Base-by-base conservation (phyloP, 192 early-diverging fungal genomes). In the Entomortierella parvispora region DNA sequence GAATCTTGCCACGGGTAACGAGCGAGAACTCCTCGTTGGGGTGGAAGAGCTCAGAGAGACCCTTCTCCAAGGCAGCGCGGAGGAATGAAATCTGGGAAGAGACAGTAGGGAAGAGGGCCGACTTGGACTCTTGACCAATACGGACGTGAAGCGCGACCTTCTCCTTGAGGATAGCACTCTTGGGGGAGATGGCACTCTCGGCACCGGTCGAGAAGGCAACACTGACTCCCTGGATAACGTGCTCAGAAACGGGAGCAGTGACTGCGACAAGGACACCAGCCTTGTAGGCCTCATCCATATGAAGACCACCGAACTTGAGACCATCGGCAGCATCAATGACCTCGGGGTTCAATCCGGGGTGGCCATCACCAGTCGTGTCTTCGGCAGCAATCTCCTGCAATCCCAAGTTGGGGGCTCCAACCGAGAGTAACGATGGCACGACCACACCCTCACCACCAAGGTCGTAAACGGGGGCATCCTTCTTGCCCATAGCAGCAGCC, bases 151-250 rank as follows among this genome's bases (percentile, higher is more conserved):
- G 79, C 26, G 87, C 89, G 26, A 84, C 84, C 40, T 69, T 79
- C 2, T 84, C 51, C 45, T 85, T 68, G 59, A 91, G 56, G 44
- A 91, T 58, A 2, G 82, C 68, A 8, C 57, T 28, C 31, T 61
- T 61, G 49, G 58, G 22, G n/a, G 58, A 40, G 26, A 64, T 28
- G 62, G 57, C 56, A 77, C 82, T 64, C 29, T 84, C 61, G 20
- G 86, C 86, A 51, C 87, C 90, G 26, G 87, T 89, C 31, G 86
- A 79, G 81, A 94, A 94, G 12, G 88, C 89, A 69, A 83, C 86
- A 62, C 85, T 87, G 42, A 90, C 55, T 23, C 91, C 93, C 26
- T 71, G 66, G n/a, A 92, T 62, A 18, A 90, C 65, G 6, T 84
- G 84, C 20, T 58, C 25, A 3, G 88, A 82, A 20, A 69, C 37